Conservation (phyloP, 1,284 basidiomycete genomes). For the Microbotryum lychnidis-dioicae region DNA sequence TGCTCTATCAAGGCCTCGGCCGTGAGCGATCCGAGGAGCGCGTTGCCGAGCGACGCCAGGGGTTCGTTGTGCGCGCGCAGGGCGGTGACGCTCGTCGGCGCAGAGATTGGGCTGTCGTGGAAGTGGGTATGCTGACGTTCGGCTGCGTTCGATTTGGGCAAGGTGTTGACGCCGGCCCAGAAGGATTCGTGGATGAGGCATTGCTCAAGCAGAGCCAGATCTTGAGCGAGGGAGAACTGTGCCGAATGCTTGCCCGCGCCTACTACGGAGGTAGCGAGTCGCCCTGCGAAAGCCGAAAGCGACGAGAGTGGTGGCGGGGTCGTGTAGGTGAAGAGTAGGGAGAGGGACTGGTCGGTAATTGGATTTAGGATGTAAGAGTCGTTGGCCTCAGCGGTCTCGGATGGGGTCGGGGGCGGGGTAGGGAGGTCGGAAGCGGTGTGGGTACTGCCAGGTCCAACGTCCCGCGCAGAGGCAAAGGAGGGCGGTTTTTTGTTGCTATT, state of each 20-base stretch:
- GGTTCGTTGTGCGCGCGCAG: conserved; percentile 63
- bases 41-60: conserved; percentile 73
- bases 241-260: not conserved
- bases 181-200: conserved; percentile 77
- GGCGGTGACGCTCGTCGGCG: conserved; percentile 41
- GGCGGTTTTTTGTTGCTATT: no score
- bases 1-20: conserved; percentile 72
- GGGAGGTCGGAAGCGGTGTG: no score
- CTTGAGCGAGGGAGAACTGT: conserved; percentile 11
- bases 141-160: not conserved
- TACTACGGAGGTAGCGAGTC: conserved; percentile 35
- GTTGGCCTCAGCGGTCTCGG: conserved; percentile 1
- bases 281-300: conserved; percentile 62
- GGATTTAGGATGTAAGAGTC: conserved; percentile 8
- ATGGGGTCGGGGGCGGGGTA: not conserved
- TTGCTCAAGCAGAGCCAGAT: conserved; percentile 49
- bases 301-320: conserved; percentile 59
- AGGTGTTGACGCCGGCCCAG: conserved; percentile 28
- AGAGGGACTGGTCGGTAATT: conserved; percentile 18
- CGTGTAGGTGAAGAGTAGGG: conserved; percentile 30
- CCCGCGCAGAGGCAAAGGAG: no score
- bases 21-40: conserved; percentile 82
- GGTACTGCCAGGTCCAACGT: no score
- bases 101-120: conserved; percentile 48
- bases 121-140: conserved; percentile 33